phyloP scores from a whole-genome alignment of 371 early-diverging fungal genomes.

The Actinomortierella ambigua region DNA sequence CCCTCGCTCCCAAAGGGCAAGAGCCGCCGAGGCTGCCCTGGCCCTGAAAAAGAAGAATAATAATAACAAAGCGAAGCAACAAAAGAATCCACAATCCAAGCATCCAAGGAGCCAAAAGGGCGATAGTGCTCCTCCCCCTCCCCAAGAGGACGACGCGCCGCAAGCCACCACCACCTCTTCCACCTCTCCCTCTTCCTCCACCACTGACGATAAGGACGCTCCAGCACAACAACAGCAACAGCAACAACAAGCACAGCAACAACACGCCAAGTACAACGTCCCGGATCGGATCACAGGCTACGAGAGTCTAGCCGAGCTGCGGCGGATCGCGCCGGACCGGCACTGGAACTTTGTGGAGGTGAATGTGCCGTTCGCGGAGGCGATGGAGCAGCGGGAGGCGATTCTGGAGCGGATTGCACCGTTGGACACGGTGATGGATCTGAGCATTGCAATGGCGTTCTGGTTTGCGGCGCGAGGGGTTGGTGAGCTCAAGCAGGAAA shows the following conservation, averaged over 20 bases:
- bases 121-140: background rate
- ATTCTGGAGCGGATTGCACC: conserved; percentile 83
- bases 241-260: conserved; percentile 3
- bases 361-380: conserved; percentile 83
- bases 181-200: background rate
- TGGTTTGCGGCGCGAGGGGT: conserved; percentile 93
- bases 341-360: conserved; percentile 90
- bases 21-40: conserved; percentile 33
- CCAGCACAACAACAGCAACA: background rate
- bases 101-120: background rate
- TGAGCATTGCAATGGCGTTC: conserved; percentile 95
- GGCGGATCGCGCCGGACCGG: conserved; percentile 66
- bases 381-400: conserved; percentile 53
- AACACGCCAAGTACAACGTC: conserved; percentile 66
- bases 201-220: background rate
- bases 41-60: conserved; percentile 22
- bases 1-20: conserved; percentile 66
- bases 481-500: conserved; percentile 48
- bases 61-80: conserved; percentile 2
- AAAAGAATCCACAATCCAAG: conserved; percentile 4
- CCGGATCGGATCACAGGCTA: conserved; percentile 91
- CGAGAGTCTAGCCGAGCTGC: conserved; percentile 66
- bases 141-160: too few species aligned
- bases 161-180: background rate
- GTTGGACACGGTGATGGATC: conserved; percentile 91